Conservation (phyloP, 495 filamentous ascomycete species). For the Neurospora tetrasperma region DNA sequence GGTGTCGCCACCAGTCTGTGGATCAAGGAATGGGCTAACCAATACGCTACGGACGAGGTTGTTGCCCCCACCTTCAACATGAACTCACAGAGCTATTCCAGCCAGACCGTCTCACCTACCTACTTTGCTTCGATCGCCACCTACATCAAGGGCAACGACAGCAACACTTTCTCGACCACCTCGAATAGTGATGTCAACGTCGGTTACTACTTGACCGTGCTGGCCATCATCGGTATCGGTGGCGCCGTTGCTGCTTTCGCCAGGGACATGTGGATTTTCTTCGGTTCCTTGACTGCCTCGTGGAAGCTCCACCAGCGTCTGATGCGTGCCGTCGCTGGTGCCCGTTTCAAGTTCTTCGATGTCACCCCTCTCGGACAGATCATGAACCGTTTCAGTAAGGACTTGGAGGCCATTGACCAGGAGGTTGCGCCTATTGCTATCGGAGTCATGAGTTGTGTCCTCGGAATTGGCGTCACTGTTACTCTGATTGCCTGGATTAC, state of each 20-base stretch:
- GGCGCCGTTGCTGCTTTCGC: conserved; percentile 67
- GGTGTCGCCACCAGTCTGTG: conserved; percentile 82
- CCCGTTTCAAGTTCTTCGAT: conserved; percentile 96
- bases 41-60: conserved; percentile 34
- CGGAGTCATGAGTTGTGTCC: conserved; percentile 43
- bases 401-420: conserved; percentile 90
- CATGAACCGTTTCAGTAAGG: conserved; percentile 98
- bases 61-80: conserved; percentile 21
- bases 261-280: conserved; percentile 82
- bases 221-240: conserved; percentile 64
- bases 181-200: conserved; percentile 56
- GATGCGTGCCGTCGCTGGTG: conserved; percentile 69
- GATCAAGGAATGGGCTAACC: conserved; percentile 79
- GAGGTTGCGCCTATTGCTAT: conserved; percentile 87
- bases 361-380: conserved; percentile 91
- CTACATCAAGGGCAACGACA: conserved; percentile 19
- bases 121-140: conserved; percentile 28
- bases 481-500: conserved; percentile 88
- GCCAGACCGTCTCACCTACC: conserved; percentile 19
- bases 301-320: conserved; percentile 73
- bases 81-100: conserved; percentile 25
- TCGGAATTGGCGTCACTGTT: conserved; percentile 74
- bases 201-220: conserved; percentile 71
- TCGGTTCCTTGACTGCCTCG: conserved; percentile 82
- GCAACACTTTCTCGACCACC: conserved; percentile 4